Conservation (phyloP, 169 alveolate genomes). For the Plasmodium reichenowi region DNA sequence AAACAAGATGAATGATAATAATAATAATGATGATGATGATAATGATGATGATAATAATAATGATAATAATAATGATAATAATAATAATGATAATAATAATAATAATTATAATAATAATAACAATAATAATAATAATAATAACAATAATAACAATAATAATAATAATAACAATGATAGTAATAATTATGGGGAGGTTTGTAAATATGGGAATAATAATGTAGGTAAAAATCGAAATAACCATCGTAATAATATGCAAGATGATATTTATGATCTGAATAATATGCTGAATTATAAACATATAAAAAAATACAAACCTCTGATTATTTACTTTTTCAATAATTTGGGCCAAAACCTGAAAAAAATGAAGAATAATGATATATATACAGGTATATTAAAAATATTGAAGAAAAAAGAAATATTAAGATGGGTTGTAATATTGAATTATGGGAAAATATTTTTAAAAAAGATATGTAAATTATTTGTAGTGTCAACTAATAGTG, state of each 20-base stretch:
- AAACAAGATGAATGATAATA: background rate
- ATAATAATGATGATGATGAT: background rate
- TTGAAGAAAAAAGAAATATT: conserved; percentile 45
- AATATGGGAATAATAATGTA: too few species aligned
- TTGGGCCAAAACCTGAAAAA: background rate
- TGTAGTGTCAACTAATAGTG: conserved; percentile 45
- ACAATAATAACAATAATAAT: too few species aligned
- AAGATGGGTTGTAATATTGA: conserved; percentile 35
- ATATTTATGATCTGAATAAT: conserved; percentile 4
- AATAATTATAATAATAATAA: background rate
- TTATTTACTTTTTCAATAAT: conserved; percentile 12
- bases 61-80: background rate
- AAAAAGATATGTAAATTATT: conserved; percentile 26
- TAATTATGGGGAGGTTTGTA: too few species aligned
- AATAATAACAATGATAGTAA: too few species aligned
- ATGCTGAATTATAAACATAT: conserved; percentile 31
- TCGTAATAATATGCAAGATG: background rate
- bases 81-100: background rate
- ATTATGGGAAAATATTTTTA: conserved; percentile 44
- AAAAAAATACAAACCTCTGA: conserved; percentile 12
- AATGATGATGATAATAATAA: background rate
- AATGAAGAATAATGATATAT: conserved; percentile 20
- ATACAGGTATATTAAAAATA: conserved; percentile 32
- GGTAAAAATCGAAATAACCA: background rate
- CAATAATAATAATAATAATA: too few species aligned